phyloP scores from a whole-genome alignment of 257 asterid species.

The Scutellaria minor region DNA sequence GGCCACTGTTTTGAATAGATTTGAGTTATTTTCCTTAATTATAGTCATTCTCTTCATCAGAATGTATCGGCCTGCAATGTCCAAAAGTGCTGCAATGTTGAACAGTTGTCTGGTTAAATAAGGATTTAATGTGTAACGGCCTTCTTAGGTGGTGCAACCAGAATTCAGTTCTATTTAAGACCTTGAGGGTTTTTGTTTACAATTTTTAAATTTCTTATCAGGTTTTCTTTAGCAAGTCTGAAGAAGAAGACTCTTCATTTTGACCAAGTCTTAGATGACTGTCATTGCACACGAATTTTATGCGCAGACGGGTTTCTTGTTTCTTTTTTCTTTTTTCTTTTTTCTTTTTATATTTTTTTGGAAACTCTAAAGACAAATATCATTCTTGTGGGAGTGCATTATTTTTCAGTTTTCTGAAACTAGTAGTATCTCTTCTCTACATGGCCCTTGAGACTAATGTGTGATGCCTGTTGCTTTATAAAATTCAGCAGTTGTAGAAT shows the following conservation, averaged over 20 bases:
- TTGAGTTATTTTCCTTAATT: too few relatives aligned
- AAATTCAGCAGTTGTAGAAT: conserved; percentile 17
- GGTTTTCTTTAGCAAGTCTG: neutral
- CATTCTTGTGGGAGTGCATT: neutral
- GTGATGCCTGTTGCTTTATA: neutral
- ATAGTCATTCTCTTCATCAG: too few relatives aligned
- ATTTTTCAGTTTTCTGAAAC: neutral
- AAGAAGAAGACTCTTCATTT: conserved; percentile 4
- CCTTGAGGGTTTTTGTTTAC: neutral
- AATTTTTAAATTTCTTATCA: neutral
- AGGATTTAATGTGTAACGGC: too few relatives aligned
- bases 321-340: too few relatives aligned
- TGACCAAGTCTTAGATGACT: neutral
- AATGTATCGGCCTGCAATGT: too few relatives aligned
- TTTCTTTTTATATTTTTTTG: neutral
- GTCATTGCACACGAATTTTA: neutral
- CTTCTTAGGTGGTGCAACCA: too few relatives aligned
- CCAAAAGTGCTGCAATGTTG: too few relatives aligned
- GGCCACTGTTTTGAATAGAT: too few relatives aligned
- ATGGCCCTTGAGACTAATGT: neutral
- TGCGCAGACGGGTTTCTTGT: neutral
- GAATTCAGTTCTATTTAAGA: too few relatives aligned
- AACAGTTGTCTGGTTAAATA: too few relatives aligned
- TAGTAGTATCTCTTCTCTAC: neutral
- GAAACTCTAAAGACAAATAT: neutral